Evolutionary conservation across 306 rosid species (phyloP).

Genomic region (Cotoneaster glaucophyllus): DNA sequence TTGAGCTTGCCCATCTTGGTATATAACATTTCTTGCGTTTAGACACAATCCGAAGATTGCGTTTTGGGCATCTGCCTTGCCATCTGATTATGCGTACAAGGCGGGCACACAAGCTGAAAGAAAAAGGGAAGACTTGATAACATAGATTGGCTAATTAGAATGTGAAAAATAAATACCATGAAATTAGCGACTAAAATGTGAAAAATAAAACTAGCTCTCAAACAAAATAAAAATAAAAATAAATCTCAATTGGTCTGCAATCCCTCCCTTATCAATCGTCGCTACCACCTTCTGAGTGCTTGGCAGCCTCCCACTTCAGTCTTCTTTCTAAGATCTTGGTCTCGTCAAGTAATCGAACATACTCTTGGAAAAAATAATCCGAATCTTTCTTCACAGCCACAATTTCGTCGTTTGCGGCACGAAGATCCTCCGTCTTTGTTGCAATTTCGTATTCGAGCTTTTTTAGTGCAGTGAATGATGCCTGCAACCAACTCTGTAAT

Average conservation of each 20-base stretch:
- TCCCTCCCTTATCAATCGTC: not conserved
- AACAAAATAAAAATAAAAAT: not conserved
- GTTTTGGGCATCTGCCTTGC: no score
- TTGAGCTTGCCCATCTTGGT: no score
- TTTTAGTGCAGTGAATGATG: not conserved
- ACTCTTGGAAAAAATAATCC: constrained; percentile 73
- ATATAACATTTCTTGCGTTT: no score
- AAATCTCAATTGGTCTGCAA: not conserved
- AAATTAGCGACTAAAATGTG: not conserved
- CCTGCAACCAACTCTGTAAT: not conserved
- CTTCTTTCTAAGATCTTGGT: constrained; percentile 59
- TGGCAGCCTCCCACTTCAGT: constrained; percentile 47
- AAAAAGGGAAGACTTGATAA: not conserved
- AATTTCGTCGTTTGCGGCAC: not conserved
- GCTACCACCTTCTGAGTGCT: not conserved
- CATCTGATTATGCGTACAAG: no score
- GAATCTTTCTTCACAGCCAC: constrained; percentile 39
- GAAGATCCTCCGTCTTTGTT: not conserved
- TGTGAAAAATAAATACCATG: not conserved
- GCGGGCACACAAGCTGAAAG: not conserved
- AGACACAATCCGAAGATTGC: no score
- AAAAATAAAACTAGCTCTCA: not conserved
- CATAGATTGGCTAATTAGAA: not conserved
- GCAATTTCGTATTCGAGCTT: not conserved
- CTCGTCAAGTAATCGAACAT: constrained; percentile 79